Evolutionary conservation across 2,329 filamentous ascomycete species (phyloP).

Genomic region (Tolypocladium tundrense): DNA sequence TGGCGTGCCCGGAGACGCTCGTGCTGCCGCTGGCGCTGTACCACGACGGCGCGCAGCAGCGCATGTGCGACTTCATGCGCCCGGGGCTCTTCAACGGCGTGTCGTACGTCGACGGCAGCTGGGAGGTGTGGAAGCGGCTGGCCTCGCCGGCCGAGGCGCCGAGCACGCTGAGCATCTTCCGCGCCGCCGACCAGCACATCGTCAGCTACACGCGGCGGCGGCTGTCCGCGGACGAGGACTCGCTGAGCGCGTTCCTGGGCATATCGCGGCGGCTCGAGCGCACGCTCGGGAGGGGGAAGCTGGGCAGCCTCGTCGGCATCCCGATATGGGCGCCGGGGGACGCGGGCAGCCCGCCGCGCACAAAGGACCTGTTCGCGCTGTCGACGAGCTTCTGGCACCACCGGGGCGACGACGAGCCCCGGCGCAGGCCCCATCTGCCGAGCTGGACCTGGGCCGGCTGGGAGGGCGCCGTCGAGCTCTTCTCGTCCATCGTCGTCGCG

Average conservation of each 20-base stretch:
- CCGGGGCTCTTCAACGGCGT: slow-evolving; percentile 24
- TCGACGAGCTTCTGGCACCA: slow-evolving; percentile 27
- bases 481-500: slow-evolving; percentile 20
- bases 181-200: slow-evolving; percentile 22
- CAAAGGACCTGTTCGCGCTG: slow-evolving; percentile 21
- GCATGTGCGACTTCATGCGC: slow-evolving; percentile 24
- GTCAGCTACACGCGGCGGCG: slow-evolving; percentile 18
- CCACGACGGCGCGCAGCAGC: slow-evolving; percentile 20
- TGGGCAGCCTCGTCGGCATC: slow-evolving; percentile 20
- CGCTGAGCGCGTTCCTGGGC: slow-evolving; percentile 20
- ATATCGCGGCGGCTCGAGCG: slow-evolving; percentile 19
- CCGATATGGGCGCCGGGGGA: slow-evolving; percentile 18
- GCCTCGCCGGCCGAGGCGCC: slow-evolving; percentile 15
- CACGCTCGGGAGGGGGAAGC: slow-evolving; percentile 17
- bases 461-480: slow-evolving; percentile 22
- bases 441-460: slow-evolving; percentile 28
- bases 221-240: slow-evolving; percentile 20
- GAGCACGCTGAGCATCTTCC: slow-evolving; percentile 25
- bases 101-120: slow-evolving; percentile 23
- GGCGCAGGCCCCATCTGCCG: slow-evolving; percentile 19
- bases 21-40: slow-evolving; percentile 20
- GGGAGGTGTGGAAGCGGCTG: slow-evolving; percentile 23
- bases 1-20: slow-evolving; percentile 25
- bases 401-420: slow-evolving; percentile 13
- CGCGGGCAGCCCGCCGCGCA: slow-evolving; percentile 14